Percentiles rank a stretch among this genome's conserved stretches.
phyloP scores from a whole-genome alignment of 768 basidiomycete genomes.

The Tremella mesenterica region DNA sequence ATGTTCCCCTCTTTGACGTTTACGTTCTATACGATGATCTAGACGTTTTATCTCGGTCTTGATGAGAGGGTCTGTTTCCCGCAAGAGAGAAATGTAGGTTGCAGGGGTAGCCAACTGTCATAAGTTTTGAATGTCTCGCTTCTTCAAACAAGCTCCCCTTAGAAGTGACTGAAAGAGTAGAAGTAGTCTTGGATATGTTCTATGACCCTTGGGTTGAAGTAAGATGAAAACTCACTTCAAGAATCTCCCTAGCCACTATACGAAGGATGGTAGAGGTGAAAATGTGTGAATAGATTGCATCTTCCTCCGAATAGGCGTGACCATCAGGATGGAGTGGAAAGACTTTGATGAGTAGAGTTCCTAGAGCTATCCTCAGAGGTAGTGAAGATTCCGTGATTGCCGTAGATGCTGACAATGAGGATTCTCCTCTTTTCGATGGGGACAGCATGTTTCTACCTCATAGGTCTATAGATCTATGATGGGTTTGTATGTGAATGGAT shows the following conservation, averaged over 20 bases:
- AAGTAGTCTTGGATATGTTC: no score
- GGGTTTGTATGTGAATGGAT: no score
- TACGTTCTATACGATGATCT: constrained; percentile 5
- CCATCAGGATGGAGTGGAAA: constrained; percentile 22
- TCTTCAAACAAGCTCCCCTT: no score
- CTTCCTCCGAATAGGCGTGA: constrained; percentile 1
- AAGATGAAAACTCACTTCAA: constrained; percentile 22
- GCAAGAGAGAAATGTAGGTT: constrained; percentile 8
- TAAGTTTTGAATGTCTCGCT: no score
- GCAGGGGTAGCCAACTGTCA: neutral
- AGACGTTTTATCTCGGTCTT: constrained; percentile 12
- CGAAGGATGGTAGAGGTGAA: constrained; percentile 23
- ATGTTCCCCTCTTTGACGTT: constrained; percentile 16
- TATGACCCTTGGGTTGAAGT: no score
- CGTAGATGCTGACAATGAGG: no score
- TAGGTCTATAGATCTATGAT: no score
- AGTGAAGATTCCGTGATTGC: constrained; percentile 18
- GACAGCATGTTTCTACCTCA: no score
- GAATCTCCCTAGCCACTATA: constrained; percentile 22
- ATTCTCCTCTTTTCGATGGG: no score
- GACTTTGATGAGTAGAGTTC: constrained; percentile 19
- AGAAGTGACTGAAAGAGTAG: no score
- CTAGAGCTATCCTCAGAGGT: constrained; percentile 26
- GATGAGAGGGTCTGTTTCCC: constrained; percentile 19
- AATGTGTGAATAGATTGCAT: constrained; percentile 16